Conservation (phyloP, 768 basidiomycete genomes). For the Mycena latifolia region DNA sequence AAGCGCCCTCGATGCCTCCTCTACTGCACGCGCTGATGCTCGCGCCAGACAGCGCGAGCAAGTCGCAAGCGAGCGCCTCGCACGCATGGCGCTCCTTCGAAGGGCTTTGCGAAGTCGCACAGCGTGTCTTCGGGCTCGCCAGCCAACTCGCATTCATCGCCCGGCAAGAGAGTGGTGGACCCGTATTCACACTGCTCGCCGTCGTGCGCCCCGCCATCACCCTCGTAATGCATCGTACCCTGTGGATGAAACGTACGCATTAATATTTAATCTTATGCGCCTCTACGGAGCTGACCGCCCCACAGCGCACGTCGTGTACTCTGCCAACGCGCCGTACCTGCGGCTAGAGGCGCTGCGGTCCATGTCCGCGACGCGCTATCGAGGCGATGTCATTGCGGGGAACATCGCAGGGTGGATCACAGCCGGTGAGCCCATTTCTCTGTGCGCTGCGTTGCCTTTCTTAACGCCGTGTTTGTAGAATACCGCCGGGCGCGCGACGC, state of each 20-base stretch:
- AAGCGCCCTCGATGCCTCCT: too few relatives aligned
- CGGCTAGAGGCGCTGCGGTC: conserved; percentile 7
- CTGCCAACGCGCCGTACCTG: conserved; percentile 14
- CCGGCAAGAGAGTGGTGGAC: conserved; percentile 18
- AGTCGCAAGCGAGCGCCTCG: conserved; percentile 2
- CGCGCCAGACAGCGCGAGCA: conserved; percentile 12
- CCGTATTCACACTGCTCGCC: conserved; percentile 12
- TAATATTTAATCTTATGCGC: neutral
- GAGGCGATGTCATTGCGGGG: conserved; percentile 26
- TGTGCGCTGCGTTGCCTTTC: neutral
- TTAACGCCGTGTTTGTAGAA: conserved; percentile 1
- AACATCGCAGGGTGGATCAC: conserved; percentile 32
- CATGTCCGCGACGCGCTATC: conserved; percentile 7
- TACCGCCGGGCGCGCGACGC: conserved; percentile 22
- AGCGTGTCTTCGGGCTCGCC: conserved; percentile 11
- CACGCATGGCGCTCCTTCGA: conserved; percentile 21
- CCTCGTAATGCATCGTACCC: neutral
- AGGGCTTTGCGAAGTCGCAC: neutral
- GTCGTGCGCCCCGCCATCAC: conserved; percentile 18
- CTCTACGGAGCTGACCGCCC: neutral
- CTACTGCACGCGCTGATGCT: neutral
- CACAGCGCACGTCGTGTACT: conserved; percentile 20
- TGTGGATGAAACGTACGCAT: conserved; percentile 23
- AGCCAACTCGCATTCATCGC: conserved; percentile 21
- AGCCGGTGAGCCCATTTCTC: neutral